These are phyloP conservation scores for Amphicarpaea edgeworthii DNA, from an alignment of 306 rosid genomes.

Conservation along the genomic window DNA sequence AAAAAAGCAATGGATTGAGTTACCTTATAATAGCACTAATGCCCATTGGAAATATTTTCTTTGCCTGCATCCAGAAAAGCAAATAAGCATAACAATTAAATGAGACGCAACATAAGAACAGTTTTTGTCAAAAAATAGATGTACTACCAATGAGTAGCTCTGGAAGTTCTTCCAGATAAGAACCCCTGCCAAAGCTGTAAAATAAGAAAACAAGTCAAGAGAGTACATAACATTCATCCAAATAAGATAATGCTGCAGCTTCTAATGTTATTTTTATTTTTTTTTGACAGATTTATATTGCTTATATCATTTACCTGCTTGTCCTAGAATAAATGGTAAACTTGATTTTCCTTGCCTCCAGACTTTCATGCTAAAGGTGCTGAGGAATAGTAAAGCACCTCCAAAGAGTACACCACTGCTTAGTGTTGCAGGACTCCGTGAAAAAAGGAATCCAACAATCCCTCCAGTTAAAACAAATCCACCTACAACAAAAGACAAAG, in stretches of 20 bases:
- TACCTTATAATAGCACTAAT: constrained; percentile 72
- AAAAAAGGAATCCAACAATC: constrained; percentile 68
- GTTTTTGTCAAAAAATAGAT: constrained; percentile 21
- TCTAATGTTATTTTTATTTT: neutral
- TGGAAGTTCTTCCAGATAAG: constrained; percentile 83
- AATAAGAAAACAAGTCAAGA: constrained; percentile 33
- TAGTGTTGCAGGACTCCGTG: constrained; percentile 74
- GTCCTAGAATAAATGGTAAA: constrained; percentile 85
- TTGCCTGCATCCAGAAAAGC: constrained; percentile 65
- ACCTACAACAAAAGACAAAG: constrained; percentile 54
- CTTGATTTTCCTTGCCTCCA: constrained; percentile 97
- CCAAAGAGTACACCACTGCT: constrained; percentile 73
- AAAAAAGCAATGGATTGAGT: constrained; percentile 25
- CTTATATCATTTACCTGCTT: constrained; percentile 68
- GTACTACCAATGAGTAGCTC: constrained; percentile 71
- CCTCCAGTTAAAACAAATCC: constrained; percentile 87
- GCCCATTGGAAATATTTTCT: constrained; percentile 78
- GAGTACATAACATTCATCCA: constrained; percentile 20
- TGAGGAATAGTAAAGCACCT: constrained; percentile 87
- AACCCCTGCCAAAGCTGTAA: constrained; percentile 70
- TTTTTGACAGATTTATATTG: neutral
- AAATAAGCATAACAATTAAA: constrained; percentile 28
- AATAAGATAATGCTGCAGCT: constrained; percentile 32
- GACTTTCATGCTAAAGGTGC: constrained; percentile 86
- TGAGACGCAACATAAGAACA: neutral